phyloP scores from a whole-genome alignment of 139 green algal species.

The Bryopsis sp. region DNA sequence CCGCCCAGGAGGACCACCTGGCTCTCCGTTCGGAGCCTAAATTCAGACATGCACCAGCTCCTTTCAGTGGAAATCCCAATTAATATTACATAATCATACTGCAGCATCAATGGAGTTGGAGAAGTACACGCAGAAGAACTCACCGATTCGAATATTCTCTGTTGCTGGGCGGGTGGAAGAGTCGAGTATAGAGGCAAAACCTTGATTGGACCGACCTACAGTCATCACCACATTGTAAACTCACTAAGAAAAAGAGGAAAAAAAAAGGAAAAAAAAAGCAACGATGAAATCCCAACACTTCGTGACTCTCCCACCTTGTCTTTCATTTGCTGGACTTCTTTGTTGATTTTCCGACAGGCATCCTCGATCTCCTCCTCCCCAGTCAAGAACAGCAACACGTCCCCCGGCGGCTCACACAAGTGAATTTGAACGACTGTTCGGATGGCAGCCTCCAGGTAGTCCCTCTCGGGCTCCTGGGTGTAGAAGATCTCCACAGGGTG shows the following conservation, averaged over 20 bases:
- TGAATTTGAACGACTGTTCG: constrained; percentile 96
- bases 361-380: constrained; percentile 99
- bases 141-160: constrained; percentile 90
- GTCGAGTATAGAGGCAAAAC: constrained; percentile 96
- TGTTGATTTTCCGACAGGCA: constrained; percentile 83
- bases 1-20: constrained; percentile 62
- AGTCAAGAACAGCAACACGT: constrained; percentile 97
- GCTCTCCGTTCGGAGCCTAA: too few species aligned
- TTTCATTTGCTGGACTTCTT: constrained; percentile 55
- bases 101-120: too few species aligned
- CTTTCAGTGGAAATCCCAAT: too few species aligned
- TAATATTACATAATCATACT: too few species aligned
- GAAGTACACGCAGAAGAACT: constrained; percentile 17
- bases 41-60: too few species aligned
- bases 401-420: constrained; percentile 68
- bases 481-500: constrained; percentile 99
- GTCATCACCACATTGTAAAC: neutral
- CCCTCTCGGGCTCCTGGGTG: constrained; percentile 92
- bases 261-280: neutral
- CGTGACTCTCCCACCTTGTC: constrained; percentile 35
- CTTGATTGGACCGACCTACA: constrained; percentile 76
- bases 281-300: neutral
- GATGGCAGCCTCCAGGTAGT: constrained; percentile 97
- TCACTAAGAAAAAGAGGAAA: neutral
- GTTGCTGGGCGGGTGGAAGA: constrained; percentile 89